phyloP scores from a whole-genome alignment of 257 asterid genomes.

The Pogostemon cablin region DNA sequence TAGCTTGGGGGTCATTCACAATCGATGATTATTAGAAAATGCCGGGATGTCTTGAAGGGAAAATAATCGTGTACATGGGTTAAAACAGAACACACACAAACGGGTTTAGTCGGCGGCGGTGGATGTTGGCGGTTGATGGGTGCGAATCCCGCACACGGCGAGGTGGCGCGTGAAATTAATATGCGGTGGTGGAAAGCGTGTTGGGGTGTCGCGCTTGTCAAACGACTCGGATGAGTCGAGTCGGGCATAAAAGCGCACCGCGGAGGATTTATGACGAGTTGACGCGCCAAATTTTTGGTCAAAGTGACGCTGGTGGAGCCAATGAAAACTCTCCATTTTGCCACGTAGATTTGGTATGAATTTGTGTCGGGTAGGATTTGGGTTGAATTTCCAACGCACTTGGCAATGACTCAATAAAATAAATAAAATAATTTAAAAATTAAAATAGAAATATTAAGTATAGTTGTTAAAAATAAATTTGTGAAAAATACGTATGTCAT shows the following conservation, averaged over 20 bases:
- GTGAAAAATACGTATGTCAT: too few species aligned
- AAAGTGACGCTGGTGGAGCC: slow-evolving; percentile 45
- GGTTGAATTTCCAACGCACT: background rate
- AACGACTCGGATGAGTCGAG: slow-evolving; percentile 16
- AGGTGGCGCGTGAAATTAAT: slow-evolving; percentile 35
- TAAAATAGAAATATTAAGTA: too few species aligned
- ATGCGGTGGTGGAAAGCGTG: slow-evolving; percentile 19
- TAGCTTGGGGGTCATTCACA: slow-evolving; percentile 15
- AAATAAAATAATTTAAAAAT: too few species aligned
- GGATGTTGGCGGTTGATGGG: slow-evolving; percentile 22
- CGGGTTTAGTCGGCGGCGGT: slow-evolving; percentile 31
- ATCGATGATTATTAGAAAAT: slow-evolving; percentile 10
- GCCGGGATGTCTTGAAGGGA: slow-evolving; percentile 13
- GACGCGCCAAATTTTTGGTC: slow-evolving; percentile 35
- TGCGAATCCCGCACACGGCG: slow-evolving; percentile 8
- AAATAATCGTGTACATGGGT: slow-evolving; percentile 19
- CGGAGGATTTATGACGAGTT: slow-evolving; percentile 11
- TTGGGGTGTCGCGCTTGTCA: slow-evolving; percentile 19
- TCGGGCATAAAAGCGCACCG: background rate
- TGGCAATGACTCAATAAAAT: too few species aligned
- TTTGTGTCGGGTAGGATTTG: background rate
- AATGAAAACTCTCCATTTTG: slow-evolving; percentile 33
- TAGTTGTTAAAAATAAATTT: too few species aligned
- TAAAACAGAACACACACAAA: slow-evolving; percentile 33
- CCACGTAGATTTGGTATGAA: slow-evolving; percentile 30